Evolutionary conservation across 1,139 yeast species (phyloP), one percentile per base, ranked within the genome.

Genomic region (Casaregolazyma suthepensis): DNA sequence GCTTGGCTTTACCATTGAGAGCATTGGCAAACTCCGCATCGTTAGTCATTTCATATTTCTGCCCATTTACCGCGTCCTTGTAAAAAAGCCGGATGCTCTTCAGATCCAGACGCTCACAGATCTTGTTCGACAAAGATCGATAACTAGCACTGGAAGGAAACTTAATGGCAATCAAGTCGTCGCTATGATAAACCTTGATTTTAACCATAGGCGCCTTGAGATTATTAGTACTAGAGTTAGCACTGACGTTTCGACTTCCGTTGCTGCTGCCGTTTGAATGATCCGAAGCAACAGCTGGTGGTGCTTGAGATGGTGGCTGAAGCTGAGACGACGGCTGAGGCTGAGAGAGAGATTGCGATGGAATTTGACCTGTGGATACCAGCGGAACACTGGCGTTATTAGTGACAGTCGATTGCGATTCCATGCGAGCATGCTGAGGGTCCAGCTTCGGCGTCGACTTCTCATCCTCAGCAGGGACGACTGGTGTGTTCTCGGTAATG

Each of bases 131-230:
- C 57, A 93, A 72, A 52, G 85, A 90, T 40, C 70, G 73, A 54
- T 86, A 75, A 3, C 83, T 73, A 50, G 85, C 80, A 59, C 77
- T 78, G 5, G 79, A 71, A 12, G 91, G 87, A 48, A 93, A 80
- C 55, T 88, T 75, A 54, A 93, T 76, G 7, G 96, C 98, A 74
- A 93, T 89, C 26, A 91, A 85, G 67, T 91, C 98, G 63, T 90
- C 96, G 56, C 84, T 84, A 65, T 83, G 87, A 68, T 87, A 91
- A 61, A 93, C 90, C 70, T 93, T 93, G 82, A 85, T 73, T 83
- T 93, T 60, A 73, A 81, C 69, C 72, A 65, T 56, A 40, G 56
- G 38, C 9, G 44, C 53, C 61, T 13, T 31, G 18, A 29, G 18
- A 29, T 43, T 43, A n/a, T 31, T 42, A 9, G 23, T 43, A 22